A percentile compares a stretch with the other conserved stretches of the same genome.
Evolutionary conservation across 768 basidiomycete species (phyloP).

Genomic region (Xerocomellus chrysenteron): DNA sequence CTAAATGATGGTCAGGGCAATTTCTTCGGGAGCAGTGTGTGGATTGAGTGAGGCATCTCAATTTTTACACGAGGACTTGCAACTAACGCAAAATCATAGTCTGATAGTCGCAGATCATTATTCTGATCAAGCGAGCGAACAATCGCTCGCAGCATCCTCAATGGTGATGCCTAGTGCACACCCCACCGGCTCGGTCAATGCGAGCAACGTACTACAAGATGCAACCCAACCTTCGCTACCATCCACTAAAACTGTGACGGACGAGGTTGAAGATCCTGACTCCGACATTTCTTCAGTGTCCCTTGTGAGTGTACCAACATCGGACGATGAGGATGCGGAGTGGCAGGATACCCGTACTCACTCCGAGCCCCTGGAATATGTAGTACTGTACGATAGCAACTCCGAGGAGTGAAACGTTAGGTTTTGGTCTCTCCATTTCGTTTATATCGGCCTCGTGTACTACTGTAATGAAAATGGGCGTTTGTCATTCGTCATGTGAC

Average conservation of each 20-base stretch:
- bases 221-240: conserved; percentile 11
- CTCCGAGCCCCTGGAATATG: conserved; percentile 55
- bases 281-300: conserved; percentile 53
- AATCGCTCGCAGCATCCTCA: conserved; percentile 64
- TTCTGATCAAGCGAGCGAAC: conserved; percentile 35
- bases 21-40: conserved; percentile 67
- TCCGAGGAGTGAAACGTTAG: conserved; percentile 43
- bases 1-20: conserved; percentile 56
- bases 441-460: neutral
- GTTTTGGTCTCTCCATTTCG: neutral
- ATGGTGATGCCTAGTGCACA: conserved; percentile 60
- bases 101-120: conserved; percentile 64
- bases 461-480: neutral
- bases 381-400: conserved; percentile 68
- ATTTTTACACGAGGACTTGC: neutral
- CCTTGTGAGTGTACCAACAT: conserved; percentile 60
- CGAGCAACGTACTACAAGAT: conserved; percentile 3
- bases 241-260: conserved; percentile 38
- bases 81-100: conserved; percentile 34
- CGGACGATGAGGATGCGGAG: conserved; percentile 50
- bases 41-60: conserved; percentile 67
- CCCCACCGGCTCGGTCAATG: conserved; percentile 12
- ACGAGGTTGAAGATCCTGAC: conserved; percentile 34
- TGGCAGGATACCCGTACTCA: conserved; percentile 59
- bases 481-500: conserved; percentile 11